These are phyloP conservation scores for Salvia hispanica DNA, from an alignment of 257 asterid genomes.

Conservation along the genomic window DNA sequence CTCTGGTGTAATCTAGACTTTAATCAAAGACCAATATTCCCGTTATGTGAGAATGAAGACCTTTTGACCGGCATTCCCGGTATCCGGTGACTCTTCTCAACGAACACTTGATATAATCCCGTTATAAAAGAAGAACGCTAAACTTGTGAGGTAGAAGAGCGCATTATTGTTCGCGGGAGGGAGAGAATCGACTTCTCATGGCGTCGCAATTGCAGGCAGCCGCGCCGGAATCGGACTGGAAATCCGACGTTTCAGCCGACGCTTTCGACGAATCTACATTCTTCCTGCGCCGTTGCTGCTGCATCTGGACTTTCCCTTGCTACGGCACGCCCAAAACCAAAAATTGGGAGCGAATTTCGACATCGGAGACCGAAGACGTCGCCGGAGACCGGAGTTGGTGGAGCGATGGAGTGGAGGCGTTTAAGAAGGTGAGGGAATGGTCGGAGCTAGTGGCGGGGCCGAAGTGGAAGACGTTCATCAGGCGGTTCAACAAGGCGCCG, in stretches of 20 bases:
- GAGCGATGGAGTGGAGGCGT: slow-evolving; percentile 42
- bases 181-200: slow-evolving; percentile 28
- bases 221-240: slow-evolving; percentile 35
- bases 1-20: background rate
- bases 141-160: background rate
- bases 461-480: slow-evolving; percentile 89
- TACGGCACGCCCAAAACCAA: slow-evolving; percentile 39
- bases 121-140: too few relatives aligned
- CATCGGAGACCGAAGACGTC: slow-evolving; percentile 44
- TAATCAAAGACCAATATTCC: slow-evolving; percentile 25
- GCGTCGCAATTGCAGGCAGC: slow-evolving; percentile 31
- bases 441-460: slow-evolving; percentile 93
- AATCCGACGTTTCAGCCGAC: slow-evolving; percentile 32
- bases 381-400: slow-evolving; percentile 38
- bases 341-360: slow-evolving; percentile 63
- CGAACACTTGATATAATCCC: too few relatives aligned
- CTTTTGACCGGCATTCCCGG: too few relatives aligned
- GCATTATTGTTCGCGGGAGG: slow-evolving; percentile 34
- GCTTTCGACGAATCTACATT: slow-evolving; percentile 45
- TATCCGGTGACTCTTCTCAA: too few relatives aligned
- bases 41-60: background rate
- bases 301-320: slow-evolving; percentile 56
- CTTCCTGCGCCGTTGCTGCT: slow-evolving; percentile 58
- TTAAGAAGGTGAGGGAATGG: slow-evolving; percentile 71
- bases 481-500: slow-evolving; percentile 57